These are phyloP conservation scores for Nannizzia gypsea DNA, from an alignment of 2,329 filamentous ascomycete species.

Conservation along the genomic window DNA sequence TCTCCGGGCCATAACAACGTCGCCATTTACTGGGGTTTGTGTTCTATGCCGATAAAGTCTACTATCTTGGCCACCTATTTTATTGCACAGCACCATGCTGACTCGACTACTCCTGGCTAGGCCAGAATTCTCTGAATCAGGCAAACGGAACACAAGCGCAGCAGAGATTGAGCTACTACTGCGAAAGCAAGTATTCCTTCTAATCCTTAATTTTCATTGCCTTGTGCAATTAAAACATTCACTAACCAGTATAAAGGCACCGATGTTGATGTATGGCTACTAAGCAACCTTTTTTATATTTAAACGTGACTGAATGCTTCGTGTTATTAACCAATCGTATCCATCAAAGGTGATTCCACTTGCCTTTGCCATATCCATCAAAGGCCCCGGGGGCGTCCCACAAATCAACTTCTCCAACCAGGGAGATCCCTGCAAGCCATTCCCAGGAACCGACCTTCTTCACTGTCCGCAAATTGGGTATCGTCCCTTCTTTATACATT, in stretches of 20 bases:
- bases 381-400: slow-evolving; percentile 29
- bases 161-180: slow-evolving; percentile 10
- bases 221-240: background rate
- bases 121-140: slow-evolving; percentile 48
- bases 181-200: slow-evolving; percentile 6
- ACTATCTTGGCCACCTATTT: background rate
- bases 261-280: slow-evolving; percentile 23
- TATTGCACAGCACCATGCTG: background rate
- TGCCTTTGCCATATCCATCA: slow-evolving; percentile 50
- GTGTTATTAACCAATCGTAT: background rate
- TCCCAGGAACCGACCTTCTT: slow-evolving; percentile 46
- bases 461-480: slow-evolving; percentile 55
- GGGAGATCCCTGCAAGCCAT: slow-evolving; percentile 49
- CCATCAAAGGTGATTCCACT: slow-evolving; percentile 48
- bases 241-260: slow-evolving; percentile 1
- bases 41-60: background rate
- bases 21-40: slow-evolving; percentile 53
- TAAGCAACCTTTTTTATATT: too few relatives aligned
- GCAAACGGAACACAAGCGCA: slow-evolving; percentile 9
- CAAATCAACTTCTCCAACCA: slow-evolving; percentile 53
- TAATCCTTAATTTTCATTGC: background rate
- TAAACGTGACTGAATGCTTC: background rate
- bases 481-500: slow-evolving; percentile 17
- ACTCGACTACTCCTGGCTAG: background rate
- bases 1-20: slow-evolving; percentile 42